Conservation (phyloP, 495 filamentous ascomycete genomes). For the Acidomyces sp. region DNA sequence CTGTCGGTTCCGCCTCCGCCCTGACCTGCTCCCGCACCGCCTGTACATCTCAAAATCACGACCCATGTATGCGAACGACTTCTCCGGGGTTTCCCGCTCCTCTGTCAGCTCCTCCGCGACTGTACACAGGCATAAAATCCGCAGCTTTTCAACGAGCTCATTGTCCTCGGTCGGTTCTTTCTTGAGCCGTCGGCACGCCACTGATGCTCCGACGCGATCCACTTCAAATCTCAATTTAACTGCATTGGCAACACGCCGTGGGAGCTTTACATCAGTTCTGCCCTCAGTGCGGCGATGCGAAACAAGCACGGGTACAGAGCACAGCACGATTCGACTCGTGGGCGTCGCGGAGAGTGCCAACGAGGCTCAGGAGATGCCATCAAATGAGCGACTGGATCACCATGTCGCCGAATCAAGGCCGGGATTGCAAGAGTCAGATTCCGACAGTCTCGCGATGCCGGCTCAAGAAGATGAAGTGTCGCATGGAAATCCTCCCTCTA, state of each 20-base stretch:
- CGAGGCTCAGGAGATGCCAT: neutral
- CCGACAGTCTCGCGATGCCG: no score
- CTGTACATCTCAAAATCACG: no score
- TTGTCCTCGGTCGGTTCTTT: neutral
- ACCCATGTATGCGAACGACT: no score
- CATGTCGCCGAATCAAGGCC: neutral
- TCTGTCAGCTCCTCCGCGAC: neutral
- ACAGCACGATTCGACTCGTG: neutral
- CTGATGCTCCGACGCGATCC: neutral
- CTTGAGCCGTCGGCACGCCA: neutral
- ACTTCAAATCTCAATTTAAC: neutral
- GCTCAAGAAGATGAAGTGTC: no score
- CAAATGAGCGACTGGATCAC: neutral
- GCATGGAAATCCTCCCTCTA: conserved; percentile 1
- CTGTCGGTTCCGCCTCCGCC: no score
- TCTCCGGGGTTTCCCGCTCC: neutral
- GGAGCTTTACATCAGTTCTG: neutral
- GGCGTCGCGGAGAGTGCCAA: neutral
- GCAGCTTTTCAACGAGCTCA: neutral
- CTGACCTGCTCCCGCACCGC: no score
- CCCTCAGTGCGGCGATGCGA: neutral
- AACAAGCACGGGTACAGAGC: neutral
- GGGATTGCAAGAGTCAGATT: neutral
- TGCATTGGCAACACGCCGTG: neutral
- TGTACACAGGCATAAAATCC: neutral